phyloP scores from a whole-genome alignment of 2,329 filamentous ascomycete genomes.

The Leptographium wingfieldii region DNA sequence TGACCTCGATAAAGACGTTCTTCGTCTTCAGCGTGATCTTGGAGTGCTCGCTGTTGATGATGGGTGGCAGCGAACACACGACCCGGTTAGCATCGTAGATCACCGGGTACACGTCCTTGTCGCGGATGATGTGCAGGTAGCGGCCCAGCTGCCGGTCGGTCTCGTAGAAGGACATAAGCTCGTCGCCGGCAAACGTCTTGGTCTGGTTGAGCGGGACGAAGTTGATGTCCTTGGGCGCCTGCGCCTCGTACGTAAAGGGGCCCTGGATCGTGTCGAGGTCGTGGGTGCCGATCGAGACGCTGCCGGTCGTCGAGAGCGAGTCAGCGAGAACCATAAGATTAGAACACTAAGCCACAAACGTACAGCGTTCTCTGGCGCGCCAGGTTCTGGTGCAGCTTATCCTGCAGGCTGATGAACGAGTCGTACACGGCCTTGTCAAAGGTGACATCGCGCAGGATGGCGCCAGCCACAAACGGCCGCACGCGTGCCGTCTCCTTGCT shows the following conservation, averaged over 20 bases:
- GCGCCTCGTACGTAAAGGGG: conserved; percentile 92
- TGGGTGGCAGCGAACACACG: conserved; percentile 89
- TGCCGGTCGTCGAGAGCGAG: background rate
- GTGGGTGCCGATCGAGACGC: conserved; percentile 91
- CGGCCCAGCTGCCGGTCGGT: conserved; percentile 84
- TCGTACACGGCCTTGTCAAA: conserved; percentile 89
- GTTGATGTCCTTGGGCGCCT: conserved; percentile 80
- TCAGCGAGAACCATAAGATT: background rate
- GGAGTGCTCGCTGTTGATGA: conserved; percentile 95
- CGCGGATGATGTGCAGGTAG: conserved; percentile 76
- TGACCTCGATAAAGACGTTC: conserved; percentile 92
- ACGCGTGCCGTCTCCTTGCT: conserved; percentile 62
- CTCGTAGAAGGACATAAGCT: conserved; percentile 93
- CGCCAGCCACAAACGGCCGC: conserved; percentile 77
- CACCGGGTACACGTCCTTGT: conserved; percentile 88
- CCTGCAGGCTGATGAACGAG: conserved; percentile 94
- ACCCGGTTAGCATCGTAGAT: conserved; percentile 81
- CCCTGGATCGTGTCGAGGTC: conserved; percentile 88
- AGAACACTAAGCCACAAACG: background rate
- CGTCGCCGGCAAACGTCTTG: conserved; percentile 71
- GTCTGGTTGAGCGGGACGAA: conserved; percentile 87
- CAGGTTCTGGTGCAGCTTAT: conserved; percentile 95
- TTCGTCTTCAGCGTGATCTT: conserved; percentile 87
- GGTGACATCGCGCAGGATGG: conserved; percentile 78
- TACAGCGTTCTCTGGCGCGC: conserved; percentile 75